Conservation (phyloP, 345 rosid genomes). For the Eutrema yunnanense region DNA sequence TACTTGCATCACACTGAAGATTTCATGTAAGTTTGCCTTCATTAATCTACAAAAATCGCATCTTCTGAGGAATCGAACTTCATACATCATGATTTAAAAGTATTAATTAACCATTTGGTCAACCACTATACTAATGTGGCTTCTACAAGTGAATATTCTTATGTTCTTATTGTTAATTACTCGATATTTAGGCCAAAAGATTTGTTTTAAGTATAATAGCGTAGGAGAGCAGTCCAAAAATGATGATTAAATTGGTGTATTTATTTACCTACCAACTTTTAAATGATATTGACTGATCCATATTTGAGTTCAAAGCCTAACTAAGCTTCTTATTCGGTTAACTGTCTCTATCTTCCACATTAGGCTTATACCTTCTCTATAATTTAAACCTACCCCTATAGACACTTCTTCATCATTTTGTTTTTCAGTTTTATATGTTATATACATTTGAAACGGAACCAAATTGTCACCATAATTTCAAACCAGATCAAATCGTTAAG, state of each 20-base stretch:
- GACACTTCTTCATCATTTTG: neutral
- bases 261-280: constrained; percentile 26
- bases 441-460: neutral
- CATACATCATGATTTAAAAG: too few species aligned
- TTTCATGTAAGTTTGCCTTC: too few species aligned
- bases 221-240: neutral
- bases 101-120: too few species aligned
- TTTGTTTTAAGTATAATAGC: neutral
- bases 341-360: constrained; percentile 9
- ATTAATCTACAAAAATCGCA: too few species aligned
- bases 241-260: neutral
- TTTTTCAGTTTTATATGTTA: neutral
- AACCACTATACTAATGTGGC: too few species aligned
- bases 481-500: neutral
- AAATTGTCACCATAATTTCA: neutral
- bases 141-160: constrained; percentile 3
- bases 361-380: constrained; percentile 9
- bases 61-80: too few species aligned
- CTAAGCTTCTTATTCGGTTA: constrained; percentile 21
- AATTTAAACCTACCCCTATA: constrained; percentile 1
- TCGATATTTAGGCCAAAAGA: neutral
- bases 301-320: constrained; percentile 7
- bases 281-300: constrained; percentile 18
- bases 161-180: neutral
- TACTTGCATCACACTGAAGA: too few species aligned